phyloP scores from a whole-genome alignment of 305 asterid genomes.

The Fraxinus angustifolia region DNA sequence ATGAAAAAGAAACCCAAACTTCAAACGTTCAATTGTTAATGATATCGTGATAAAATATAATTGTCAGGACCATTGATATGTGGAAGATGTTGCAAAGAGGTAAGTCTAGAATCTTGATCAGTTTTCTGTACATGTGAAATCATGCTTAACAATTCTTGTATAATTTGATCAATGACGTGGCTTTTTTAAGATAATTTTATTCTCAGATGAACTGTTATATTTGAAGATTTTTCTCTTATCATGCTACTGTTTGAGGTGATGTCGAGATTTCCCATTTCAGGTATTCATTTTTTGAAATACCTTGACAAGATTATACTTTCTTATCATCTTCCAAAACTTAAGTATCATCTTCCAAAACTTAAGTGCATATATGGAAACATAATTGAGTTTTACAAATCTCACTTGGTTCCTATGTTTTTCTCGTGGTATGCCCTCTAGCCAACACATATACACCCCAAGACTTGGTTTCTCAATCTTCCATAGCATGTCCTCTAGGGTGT shows the following conservation, averaged over 20 bases:
- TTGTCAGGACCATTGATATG: background rate
- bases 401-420: background rate
- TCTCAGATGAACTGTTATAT: background rate
- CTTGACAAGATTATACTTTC: too few relatives aligned
- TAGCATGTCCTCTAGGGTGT: too few relatives aligned
- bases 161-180: background rate
- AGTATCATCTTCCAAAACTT: too few relatives aligned
- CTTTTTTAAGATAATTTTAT: background rate
- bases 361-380: background rate
- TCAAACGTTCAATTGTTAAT: background rate
- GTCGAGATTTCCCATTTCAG: too few relatives aligned
- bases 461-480: too few relatives aligned
- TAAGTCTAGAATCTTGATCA: background rate
- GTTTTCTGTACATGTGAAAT: too few relatives aligned
- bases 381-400: background rate
- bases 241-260: too few relatives aligned
- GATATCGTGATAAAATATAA: background rate
- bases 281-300: too few relatives aligned
- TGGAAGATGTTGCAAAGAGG: background rate
- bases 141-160: background rate
- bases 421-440: background rate
- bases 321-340: too few relatives aligned
- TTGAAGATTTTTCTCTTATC: too few relatives aligned
- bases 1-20: background rate
- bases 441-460: too few relatives aligned